These are phyloP conservation scores for Thozetella sp. DNA, from an alignment of 495 filamentous ascomycete genomes.

Conservation along the genomic window DNA sequence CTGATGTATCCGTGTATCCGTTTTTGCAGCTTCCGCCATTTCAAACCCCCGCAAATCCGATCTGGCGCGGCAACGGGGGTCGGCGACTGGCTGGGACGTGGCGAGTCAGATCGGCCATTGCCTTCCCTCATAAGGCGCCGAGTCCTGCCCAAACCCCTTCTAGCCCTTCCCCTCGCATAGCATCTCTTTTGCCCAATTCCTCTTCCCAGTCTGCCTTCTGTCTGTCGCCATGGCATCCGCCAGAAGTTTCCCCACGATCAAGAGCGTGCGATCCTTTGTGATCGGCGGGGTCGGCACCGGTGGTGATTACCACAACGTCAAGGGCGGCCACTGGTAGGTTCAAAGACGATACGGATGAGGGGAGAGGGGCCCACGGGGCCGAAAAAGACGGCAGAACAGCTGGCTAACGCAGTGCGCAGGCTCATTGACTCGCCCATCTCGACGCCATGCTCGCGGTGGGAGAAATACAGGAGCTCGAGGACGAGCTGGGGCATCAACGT, in stretches of 20 bases:
- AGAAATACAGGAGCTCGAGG: conserved; percentile 80
- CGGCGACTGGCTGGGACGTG: too few species aligned
- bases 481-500: conserved; percentile 97
- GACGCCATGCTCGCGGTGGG: conserved; percentile 87
- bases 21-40: too few species aligned
- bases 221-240: conserved; percentile 39
- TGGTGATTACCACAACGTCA: conserved; percentile 95
- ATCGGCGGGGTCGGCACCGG: conserved; percentile 77
- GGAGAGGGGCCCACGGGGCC: neutral
- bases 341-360: neutral
- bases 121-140: neutral
- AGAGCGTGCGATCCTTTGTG: conserved; percentile 77
- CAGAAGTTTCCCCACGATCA: conserved; percentile 70
- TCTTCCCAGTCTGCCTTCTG: neutral
- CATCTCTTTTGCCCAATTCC: too few species aligned
- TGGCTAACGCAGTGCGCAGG: conserved; percentile 37
- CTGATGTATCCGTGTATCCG: too few species aligned
- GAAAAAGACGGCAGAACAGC: too few species aligned
- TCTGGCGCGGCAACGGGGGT: too few species aligned
- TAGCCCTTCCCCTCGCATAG: too few species aligned
- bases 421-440: conserved; percentile 88
- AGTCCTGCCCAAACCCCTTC: too few species aligned
- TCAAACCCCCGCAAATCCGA: too few species aligned
- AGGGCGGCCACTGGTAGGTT: conserved; percentile 79
- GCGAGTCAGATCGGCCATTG: too few species aligned